These are phyloP conservation scores for Microbotryum violaceum DNA, from an alignment of 1,284 basidiomycete species.

Conservation along the genomic window DNA sequence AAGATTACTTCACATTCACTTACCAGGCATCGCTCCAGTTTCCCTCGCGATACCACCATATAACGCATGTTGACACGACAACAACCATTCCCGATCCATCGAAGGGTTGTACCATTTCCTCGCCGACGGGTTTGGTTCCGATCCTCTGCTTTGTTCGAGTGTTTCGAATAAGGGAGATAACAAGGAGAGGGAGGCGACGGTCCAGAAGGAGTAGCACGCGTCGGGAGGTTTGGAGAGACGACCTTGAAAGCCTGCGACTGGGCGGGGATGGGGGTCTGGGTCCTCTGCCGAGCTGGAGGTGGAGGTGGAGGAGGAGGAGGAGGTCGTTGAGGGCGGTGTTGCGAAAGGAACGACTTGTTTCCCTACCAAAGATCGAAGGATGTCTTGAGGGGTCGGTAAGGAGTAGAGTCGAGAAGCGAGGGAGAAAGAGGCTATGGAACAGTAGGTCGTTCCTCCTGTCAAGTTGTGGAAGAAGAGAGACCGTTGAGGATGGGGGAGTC, in stretches of 20 bases:
- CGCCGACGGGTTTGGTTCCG: background rate
- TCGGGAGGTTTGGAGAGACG: slow-evolving; percentile 77
- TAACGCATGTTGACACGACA: slow-evolving; percentile 62
- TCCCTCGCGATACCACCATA: slow-evolving; percentile 78
- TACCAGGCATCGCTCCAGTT: slow-evolving; percentile 67
- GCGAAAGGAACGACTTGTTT: slow-evolving; percentile 50
- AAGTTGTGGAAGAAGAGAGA: background rate
- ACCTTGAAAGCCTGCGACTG: slow-evolving; percentile 61
- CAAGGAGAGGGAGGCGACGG: slow-evolving; percentile 57
- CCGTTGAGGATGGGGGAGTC: background rate
- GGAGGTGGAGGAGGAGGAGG: background rate
- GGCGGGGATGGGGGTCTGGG: background rate
- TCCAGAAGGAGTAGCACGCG: slow-evolving; percentile 94
- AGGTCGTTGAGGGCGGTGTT: background rate
- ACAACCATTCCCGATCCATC: slow-evolving; percentile 57
- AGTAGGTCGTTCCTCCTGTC: slow-evolving; percentile 86
- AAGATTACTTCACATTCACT: slow-evolving; percentile 22
- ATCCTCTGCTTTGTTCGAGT: slow-evolving; percentile 8
- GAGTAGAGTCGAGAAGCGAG: slow-evolving; percentile 47
- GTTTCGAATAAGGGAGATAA: slow-evolving; percentile 3
- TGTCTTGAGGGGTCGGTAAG: slow-evolving; percentile 48
- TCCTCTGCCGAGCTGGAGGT: slow-evolving; percentile 1
- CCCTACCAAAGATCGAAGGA: slow-evolving; percentile 67
- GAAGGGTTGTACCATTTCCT: slow-evolving; percentile 5
- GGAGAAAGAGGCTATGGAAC: slow-evolving; percentile 66